Conservation (phyloP, 352 stramenopile species). For the Globisporangium acanthophoron region DNA sequence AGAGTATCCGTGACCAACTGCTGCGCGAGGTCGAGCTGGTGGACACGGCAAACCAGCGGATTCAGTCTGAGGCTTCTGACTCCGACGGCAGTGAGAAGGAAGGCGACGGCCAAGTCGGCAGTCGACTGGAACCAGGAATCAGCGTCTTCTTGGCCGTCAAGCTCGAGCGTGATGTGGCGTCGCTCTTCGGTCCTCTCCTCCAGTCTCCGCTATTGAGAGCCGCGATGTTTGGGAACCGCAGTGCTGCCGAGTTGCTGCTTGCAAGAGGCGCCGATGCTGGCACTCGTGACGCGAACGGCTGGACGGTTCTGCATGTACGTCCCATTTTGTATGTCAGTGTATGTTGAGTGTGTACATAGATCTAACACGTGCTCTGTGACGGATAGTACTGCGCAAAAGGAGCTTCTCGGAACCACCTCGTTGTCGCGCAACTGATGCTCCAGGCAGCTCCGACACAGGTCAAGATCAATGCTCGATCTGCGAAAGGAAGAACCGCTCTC, state of each 20-base stretch:
- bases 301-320: conserved; percentile 57
- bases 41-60: conserved; percentile 23
- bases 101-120: background rate
- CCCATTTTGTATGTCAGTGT: background rate
- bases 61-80: background rate
- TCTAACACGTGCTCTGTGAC: background rate
- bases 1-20: conserved; percentile 24
- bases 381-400: conserved; percentile 43
- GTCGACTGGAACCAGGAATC: conserved; percentile 22
- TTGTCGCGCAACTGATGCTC: conserved; percentile 33
- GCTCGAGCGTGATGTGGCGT: conserved; percentile 16
- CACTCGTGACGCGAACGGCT: conserved; percentile 46
- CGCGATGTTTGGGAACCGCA: conserved; percentile 37
- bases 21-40: conserved; percentile 31
- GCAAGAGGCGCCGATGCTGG: conserved; percentile 28
- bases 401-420: conserved; percentile 22
- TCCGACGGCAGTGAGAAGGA: background rate
- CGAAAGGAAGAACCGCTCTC: conserved; percentile 50
- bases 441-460: conserved; percentile 8
- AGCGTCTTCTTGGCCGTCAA: conserved; percentile 36
- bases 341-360: background rate
- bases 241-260: conserved; percentile 33
- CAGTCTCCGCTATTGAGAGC: conserved; percentile 41
- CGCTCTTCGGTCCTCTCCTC: conserved; percentile 20
- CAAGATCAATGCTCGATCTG: conserved; percentile 30